A percentile compares a stretch with the other conserved stretches of the same genome.
Conservation (phyloP, 345 rosid species). For the Salix brachista region DNA sequence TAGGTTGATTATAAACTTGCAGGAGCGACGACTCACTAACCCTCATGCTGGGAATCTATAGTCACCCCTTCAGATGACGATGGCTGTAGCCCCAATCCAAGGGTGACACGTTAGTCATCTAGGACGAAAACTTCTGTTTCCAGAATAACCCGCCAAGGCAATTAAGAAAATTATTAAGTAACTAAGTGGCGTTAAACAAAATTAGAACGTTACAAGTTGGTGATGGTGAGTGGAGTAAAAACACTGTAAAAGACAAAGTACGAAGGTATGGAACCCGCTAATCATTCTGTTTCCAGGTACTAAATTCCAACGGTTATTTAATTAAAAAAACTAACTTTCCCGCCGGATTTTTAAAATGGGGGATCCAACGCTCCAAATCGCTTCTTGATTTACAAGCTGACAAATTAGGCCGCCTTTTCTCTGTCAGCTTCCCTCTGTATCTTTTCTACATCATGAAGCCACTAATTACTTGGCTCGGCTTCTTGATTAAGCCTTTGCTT, state of each 20-base stretch:
- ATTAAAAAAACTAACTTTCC: slow-evolving; percentile 5
- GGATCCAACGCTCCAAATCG: slow-evolving; percentile 15
- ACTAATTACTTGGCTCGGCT: slow-evolving; percentile 6
- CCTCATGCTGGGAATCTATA: slow-evolving; percentile 11
- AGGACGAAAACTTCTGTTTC: not conserved
- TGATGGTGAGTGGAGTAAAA: slow-evolving; percentile 1
- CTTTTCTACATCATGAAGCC: slow-evolving; percentile 9
- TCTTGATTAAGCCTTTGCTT: not conserved
- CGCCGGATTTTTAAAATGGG: slow-evolving; percentile 21
- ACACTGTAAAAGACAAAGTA: slow-evolving; percentile 39
- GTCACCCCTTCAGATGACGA: not conserved
- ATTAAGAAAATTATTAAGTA: too few species aligned
- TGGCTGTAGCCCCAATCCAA: slow-evolving; percentile 12
- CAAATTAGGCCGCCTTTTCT: slow-evolving; percentile 43
- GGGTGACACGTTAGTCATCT: slow-evolving; percentile 9
- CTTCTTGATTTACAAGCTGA: slow-evolving; percentile 19
- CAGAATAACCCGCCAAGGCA: not conserved
- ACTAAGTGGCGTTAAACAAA: not conserved
- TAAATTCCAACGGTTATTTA: slow-evolving; percentile 28
- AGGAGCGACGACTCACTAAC: too few species aligned
- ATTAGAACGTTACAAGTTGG: not conserved
- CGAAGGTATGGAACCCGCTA: slow-evolving; percentile 28
- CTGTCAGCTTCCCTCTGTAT: slow-evolving; percentile 35
- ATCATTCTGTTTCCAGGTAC: slow-evolving; percentile 36
- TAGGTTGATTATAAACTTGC: not conserved